Percentiles rank a stretch among this genome's conserved stretches.
Conservation (phyloP, 2,329 filamentous ascomycete genomes). For the Phaeosphaeria sp. region DNA sequence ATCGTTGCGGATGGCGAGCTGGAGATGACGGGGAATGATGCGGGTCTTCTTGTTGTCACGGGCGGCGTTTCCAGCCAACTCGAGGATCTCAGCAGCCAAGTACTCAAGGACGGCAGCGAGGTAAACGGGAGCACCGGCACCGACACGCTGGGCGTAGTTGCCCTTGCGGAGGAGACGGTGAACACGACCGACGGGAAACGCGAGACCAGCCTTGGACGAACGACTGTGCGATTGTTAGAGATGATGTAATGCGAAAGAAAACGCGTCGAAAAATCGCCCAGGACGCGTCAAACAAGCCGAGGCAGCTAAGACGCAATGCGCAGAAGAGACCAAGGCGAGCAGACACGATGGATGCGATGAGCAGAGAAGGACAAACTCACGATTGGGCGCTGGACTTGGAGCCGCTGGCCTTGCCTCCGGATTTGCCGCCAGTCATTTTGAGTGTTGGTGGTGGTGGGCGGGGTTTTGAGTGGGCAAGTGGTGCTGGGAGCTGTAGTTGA, state of each 20-base stretch:
- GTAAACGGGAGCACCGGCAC: slow-evolving; percentile 97
- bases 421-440: slow-evolving; percentile 99
- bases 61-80: slow-evolving; percentile 97
- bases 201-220: slow-evolving; percentile 98
- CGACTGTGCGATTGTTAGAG: slow-evolving; percentile 66
- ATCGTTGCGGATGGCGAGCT: slow-evolving; percentile 99
- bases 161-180: slow-evolving; percentile 98
- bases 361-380: slow-evolving; percentile 67
- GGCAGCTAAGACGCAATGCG: slow-evolving; percentile 4
- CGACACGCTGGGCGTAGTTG: slow-evolving; percentile 99
- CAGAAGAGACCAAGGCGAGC: slow-evolving; percentile 19
- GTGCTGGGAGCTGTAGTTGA: slow-evolving; percentile 23
- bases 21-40: slow-evolving; percentile 98
- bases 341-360: slow-evolving; percentile 4
- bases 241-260: slow-evolving; percentile 31
- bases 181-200: slow-evolving; percentile 98
- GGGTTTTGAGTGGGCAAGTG: slow-evolving; percentile 24
- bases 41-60: slow-evolving; percentile 99
- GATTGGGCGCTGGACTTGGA: slow-evolving; percentile 96
- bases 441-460: slow-evolving; percentile 53
- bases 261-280: slow-evolving; percentile 21
- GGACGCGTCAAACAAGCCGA: slow-evolving; percentile 7
- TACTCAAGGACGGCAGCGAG: slow-evolving; percentile 98
- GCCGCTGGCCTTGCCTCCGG: slow-evolving; percentile 98
- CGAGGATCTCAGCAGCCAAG: slow-evolving; percentile 97